A percentile compares a stretch with the other conserved stretches of the same genome.
Evolutionary conservation across 1,284 basidiomycete species (phyloP).

Genomic region (Irpex rosettiformis): DNA sequence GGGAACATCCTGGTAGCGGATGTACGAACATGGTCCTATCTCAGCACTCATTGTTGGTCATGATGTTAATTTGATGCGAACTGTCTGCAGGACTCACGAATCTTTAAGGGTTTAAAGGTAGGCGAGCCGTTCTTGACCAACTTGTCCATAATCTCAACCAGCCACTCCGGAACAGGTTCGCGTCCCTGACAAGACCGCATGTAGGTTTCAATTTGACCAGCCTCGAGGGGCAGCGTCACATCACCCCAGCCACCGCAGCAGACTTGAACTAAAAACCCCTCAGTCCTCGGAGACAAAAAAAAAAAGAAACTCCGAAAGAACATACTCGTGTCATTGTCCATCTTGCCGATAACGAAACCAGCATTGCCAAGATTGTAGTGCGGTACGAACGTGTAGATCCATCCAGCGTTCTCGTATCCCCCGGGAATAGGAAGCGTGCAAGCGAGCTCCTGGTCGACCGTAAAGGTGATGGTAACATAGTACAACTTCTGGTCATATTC

Average conservation of each 20-base stretch:
- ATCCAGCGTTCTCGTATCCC: constrained; percentile 11
- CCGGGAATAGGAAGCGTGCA: constrained; percentile 6
- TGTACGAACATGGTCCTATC: constrained; percentile 15
- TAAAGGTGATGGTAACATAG: constrained; percentile 16
- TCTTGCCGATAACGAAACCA: constrained; percentile 14
- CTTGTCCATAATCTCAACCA: constrained; percentile 7
- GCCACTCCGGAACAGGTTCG: constrained; percentile 13
- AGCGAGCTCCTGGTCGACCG: constrained; percentile 3
- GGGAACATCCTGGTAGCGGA: constrained; percentile 13
- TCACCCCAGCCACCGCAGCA: constrained; percentile 17
- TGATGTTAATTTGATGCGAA: background rate
- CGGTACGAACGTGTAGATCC: constrained; percentile 16
- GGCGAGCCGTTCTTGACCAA: constrained; percentile 9
- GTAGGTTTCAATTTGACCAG: constrained; percentile 9
- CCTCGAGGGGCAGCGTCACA: constrained; percentile 10
- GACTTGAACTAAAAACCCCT: constrained; percentile 10
- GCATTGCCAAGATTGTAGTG: constrained; percentile 11
- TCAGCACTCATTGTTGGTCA: background rate
- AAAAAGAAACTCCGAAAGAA: background rate
- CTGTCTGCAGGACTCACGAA: constrained; percentile 4
- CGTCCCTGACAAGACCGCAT: constrained; percentile 6
- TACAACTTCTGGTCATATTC: constrained; percentile 16
- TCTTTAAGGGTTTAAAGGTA: constrained; percentile 15
- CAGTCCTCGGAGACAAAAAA: background rate
- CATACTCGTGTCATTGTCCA: constrained; percentile 17